Evolutionary conservation across 148 eudicot genomes (phyloP), one percentile per base, ranked within the genome.

Genomic region (Diospyros lotus): DNA sequence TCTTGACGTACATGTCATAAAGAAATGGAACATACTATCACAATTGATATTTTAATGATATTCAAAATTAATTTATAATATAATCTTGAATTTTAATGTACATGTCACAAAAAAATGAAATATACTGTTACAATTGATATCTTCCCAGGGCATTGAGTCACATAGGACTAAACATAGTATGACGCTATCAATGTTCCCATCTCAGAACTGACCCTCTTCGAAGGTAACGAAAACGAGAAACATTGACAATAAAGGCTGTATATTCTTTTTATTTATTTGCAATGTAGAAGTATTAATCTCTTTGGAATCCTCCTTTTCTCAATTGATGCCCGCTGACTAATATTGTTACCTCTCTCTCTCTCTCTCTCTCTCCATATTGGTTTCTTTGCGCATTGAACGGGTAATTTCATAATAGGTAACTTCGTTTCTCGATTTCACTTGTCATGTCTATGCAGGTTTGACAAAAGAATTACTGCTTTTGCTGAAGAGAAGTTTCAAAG

Each of bases 381-480:
- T 8, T 65, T 45, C 18, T 1, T 14, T 45, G 38, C 41, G 28
- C 2, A 60, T 13, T 56, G 60, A 66, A 50, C 18, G 58, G n/a
- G 41, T 18, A 50, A 51, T 68, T 51, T 28, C 55, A 50, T 68
- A 58, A 43, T 39, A 45, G 63, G 14, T 55, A 55, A 40, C 55
- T 69, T 39, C 45, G 62, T 40, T 50, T 70, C 17, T 39, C 10
- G 73, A 45, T 17, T 39, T 9, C n/a, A 59, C 12, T 53, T 69
- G 11, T 59, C 39, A 15, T 69, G 39, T 44, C 48, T 10, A 5
- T 69, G 64, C 71, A 77, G 80, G 80, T 77, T 77, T 64, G 75
- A 77, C 80, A 77, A 77, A 77, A 77, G 80, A 77, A 77, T 77
- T 71, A 77, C 75, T 54, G 75, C 67, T 8, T 77, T 77, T 64